A percentile compares a stretch with the other conserved stretches of the same genome.
These are phyloP conservation scores for Mangifera indica DNA, from an alignment of 345 rosid genomes.

Conservation along the genomic window DNA sequence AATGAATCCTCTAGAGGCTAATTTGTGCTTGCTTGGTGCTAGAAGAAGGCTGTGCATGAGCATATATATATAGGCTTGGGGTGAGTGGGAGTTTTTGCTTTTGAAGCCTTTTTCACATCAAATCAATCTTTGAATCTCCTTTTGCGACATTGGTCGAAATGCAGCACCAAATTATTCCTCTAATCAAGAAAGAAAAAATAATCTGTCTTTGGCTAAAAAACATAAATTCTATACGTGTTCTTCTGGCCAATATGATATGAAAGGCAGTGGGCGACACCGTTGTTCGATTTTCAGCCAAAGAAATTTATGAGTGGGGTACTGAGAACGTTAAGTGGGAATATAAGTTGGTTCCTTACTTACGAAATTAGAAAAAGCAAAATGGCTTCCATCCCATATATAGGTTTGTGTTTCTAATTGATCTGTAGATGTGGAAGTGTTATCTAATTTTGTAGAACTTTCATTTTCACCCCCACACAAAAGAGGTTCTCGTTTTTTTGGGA, in stretches of 20 bases:
- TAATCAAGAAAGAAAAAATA: background rate
- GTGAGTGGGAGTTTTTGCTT: background rate
- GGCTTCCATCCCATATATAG: background rate
- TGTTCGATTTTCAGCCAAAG: background rate
- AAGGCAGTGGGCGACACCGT: background rate
- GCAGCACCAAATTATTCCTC: background rate
- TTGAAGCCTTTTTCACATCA: background rate
- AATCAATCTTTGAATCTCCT: conserved; percentile 8
- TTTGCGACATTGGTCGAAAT: background rate
- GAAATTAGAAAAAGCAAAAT: background rate
- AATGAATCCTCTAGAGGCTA: background rate
- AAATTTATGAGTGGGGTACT: background rate
- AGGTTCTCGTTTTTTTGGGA: too few species aligned
- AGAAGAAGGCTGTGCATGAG: background rate
- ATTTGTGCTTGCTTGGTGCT: conserved; percentile 3
- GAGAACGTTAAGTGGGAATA: background rate
- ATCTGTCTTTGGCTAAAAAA: too few species aligned
- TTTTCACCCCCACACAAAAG: too few species aligned
- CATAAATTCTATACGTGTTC: background rate
- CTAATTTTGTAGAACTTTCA: too few species aligned
- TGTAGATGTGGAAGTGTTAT: too few species aligned
- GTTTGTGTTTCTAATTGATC: background rate
- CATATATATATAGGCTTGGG: conserved; percentile 22
- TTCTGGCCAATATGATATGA: too few species aligned
- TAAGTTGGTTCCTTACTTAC: background rate